Evolutionary conservation across 2,329 filamentous ascomycete genomes (phyloP), one percentile per base, ranked within the genome.

Genomic region (Amauroascus niger): DNA sequence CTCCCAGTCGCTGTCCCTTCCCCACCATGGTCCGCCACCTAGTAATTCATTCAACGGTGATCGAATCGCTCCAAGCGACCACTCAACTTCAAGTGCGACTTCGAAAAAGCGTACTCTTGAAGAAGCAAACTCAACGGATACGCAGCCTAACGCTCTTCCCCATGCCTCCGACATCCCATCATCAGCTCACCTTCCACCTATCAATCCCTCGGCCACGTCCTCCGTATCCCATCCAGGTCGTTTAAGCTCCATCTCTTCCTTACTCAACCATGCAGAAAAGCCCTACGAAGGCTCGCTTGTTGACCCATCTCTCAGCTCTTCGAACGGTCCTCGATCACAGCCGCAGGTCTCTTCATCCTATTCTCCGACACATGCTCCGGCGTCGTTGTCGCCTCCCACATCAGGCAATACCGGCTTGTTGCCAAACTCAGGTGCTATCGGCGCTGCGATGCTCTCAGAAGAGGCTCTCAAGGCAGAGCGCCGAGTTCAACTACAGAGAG

Each of bases 191-290:
- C 62, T 70, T 13, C 69, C 65, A 41, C 68, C 67, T 9, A 72
- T 70, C 51, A 69, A 60, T 45, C 57, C 54, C 39, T 32, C 47
- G 1, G 30, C 45, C 14, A 11, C 54, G 11, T 20, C 55, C 11
- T 64, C 64, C 4, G 60, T 58, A 24, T 60, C 65, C 24, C 65
- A 67, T n/a, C 79, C 40, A 78, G 85, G 64, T 22, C 80, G 86
- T 13, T 70, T 88, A 3, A 87, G 83, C 16, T 87, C 84, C 2
- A 89, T 89, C 57, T 86, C 83, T 59, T 86, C 85, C 4, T 84
- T 89, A 43, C 71, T 90, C 11, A 89, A 88, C 58, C 81, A 81
- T 32, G 64, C 48, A 52, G 59, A 33, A 63, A 62, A 6, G 57
- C 56, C 37, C n/a, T 52, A 54, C 45, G 39, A 53, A 22, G 66